Conservation (phyloP, 345 rosid species). For the Melastoma malabathricum region DNA sequence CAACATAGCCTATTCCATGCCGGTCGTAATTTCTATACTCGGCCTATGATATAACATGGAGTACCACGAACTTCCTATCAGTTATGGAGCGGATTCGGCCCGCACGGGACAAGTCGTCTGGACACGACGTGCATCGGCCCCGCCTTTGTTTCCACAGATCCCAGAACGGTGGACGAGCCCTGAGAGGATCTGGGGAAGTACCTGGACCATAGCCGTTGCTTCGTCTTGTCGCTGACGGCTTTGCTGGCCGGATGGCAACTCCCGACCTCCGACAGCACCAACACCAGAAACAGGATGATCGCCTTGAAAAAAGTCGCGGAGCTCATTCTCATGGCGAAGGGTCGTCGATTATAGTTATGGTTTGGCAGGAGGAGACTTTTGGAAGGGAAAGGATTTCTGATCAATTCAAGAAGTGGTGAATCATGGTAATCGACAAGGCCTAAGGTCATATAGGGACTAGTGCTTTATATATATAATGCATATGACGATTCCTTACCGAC, state of each 20-base stretch:
- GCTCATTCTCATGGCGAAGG: conserved; percentile 5
- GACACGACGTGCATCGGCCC: conserved; percentile 11
- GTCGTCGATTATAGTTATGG: neutral
- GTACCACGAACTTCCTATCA: conserved; percentile 9
- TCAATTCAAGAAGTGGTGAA: no score
- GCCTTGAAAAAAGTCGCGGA: conserved; percentile 5
- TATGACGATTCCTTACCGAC: no score
- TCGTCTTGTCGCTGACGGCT: neutral
- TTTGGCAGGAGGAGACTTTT: neutral
- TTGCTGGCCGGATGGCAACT: conserved; percentile 11
- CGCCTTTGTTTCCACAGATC: conserved; percentile 7
- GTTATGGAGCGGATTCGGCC: conserved; percentile 41
- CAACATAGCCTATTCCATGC: no score
- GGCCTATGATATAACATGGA: neutral
- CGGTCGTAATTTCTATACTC: neutral
- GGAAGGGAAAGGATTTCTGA: neutral
- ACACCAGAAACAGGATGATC: conserved; percentile 10
- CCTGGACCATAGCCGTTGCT: conserved; percentile 8
- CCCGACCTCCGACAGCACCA: conserved; percentile 10
- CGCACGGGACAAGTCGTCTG: conserved; percentile 21
- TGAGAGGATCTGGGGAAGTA: conserved; percentile 10
- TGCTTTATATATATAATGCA: no score
- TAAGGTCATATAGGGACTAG: no score
- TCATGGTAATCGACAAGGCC: no score
- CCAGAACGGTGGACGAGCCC: conserved; percentile 13